Evolutionary conservation across 2,329 filamentous ascomycete species (phyloP).

Genomic region (Penicillium vulpinum): DNA sequence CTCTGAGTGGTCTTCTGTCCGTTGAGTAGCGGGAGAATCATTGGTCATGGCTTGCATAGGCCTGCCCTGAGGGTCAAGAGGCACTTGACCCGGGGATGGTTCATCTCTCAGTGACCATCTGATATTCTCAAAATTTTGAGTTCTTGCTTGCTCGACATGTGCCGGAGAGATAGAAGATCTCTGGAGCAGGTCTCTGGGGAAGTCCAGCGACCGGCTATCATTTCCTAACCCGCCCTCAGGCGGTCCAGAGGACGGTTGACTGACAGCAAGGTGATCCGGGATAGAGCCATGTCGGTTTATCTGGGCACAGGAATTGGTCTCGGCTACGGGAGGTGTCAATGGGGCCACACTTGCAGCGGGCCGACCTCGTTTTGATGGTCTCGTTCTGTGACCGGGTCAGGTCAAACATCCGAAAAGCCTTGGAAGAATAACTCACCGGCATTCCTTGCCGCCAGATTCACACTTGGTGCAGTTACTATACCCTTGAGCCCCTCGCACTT

Average conservation of each 20-base stretch:
- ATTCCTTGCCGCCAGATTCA: conserved; percentile 12
- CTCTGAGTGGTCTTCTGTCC: conserved; percentile 14
- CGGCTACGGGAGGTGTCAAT: conserved; percentile 5
- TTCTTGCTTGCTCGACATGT: not conserved
- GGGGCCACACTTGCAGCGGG: not conserved
- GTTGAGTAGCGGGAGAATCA: conserved; percentile 9
- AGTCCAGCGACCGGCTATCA: not conserved
- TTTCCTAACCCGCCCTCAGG: not conserved
- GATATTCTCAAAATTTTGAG: not conserved
- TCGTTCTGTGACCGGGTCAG: not conserved
- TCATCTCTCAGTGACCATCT: not conserved
- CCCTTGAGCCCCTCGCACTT: conserved; percentile 9
- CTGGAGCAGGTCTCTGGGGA: not conserved
- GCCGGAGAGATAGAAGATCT: not conserved
- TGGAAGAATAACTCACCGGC: conserved; percentile 4
- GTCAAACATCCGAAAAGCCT: not conserved
- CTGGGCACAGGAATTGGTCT: conserved; percentile 1
- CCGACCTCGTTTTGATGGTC: conserved; percentile 12
- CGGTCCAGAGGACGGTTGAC: not conserved
- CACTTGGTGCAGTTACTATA: conserved; percentile 13
- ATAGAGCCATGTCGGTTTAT: not conserved
- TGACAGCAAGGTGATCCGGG: not conserved
- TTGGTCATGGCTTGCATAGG: not conserved
- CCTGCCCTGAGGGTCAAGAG: not conserved
- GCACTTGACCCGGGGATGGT: not conserved